Conservation (phyloP, 2,329 filamentous ascomycete genomes). For the Botryotinia globosa region DNA sequence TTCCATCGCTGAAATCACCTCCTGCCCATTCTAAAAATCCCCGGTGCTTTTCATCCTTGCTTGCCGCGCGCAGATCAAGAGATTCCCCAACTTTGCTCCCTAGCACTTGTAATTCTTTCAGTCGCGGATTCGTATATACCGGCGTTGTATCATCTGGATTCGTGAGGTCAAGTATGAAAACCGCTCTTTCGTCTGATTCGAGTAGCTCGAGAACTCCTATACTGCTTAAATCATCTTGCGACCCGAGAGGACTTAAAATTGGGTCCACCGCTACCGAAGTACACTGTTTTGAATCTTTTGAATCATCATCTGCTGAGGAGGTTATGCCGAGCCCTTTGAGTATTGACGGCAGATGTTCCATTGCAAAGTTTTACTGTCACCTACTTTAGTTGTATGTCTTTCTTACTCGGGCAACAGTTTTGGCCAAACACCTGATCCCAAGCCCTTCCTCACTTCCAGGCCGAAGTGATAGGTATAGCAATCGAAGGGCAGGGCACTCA, state of each 20-base stretch:
- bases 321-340: conserved; percentile 2
- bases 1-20: not conserved
- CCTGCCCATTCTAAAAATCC: conserved; percentile 11
- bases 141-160: conserved; percentile 21
- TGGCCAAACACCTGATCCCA: not conserved
- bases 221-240: conserved; percentile 17
- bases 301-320: not conserved
- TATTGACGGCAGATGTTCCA: conserved; percentile 13
- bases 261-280: conserved; percentile 5
- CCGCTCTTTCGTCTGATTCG: conserved; percentile 29
- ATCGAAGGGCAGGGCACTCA: not conserved
- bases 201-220: conserved; percentile 30
- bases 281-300: not conserved
- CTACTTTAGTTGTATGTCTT: not conserved
- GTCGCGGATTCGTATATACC: conserved; percentile 27
- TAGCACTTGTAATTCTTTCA: conserved; percentile 14
- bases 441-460: not conserved
- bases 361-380: not conserved
- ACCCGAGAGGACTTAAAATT: not conserved
- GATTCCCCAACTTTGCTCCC: not conserved
- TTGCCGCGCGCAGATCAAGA: not conserved
- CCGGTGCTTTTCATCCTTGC: conserved; percentile 2
- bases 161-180: conserved; percentile 30
- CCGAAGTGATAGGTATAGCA: not conserved
- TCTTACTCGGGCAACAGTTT: not conserved